These are phyloP conservation scores for Primulina eburnea DNA, from an alignment of 257 asterid genomes.

Conservation along the genomic window DNA sequence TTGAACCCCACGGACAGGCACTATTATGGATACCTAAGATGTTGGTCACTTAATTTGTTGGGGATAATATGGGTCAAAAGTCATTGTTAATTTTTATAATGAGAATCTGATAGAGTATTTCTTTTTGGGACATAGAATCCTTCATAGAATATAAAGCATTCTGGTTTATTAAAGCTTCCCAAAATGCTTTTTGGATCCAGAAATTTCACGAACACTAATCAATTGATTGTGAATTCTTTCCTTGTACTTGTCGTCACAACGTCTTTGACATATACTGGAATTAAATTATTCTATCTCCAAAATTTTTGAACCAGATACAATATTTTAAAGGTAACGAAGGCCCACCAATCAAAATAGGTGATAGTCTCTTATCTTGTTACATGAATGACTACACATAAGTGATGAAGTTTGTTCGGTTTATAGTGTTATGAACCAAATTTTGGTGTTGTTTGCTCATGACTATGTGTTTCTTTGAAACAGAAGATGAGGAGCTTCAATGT, in stretches of 20 bases:
- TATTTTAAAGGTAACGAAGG: no score
- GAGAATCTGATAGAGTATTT: not conserved
- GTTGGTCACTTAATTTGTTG: not conserved
- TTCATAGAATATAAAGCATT: not conserved
- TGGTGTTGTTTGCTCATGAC: slow-evolving; percentile 4
- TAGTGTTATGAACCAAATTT: not conserved
- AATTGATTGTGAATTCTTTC: not conserved
- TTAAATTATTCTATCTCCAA: not conserved
- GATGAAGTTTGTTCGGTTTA: not conserved
- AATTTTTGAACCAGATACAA: not conserved
- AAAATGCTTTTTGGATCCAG: not conserved
- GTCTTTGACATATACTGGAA: not conserved
- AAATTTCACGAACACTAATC: not conserved
- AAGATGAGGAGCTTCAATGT: slow-evolving; percentile 86
- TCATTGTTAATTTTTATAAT: no score
- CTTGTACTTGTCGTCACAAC: not conserved
- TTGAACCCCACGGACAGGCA: not conserved
- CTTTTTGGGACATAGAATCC: not conserved
- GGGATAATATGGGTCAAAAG: not conserved
- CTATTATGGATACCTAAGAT: not conserved
- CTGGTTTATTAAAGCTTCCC: not conserved
- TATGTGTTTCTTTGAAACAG: slow-evolving; percentile 43
- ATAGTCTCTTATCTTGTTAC: not conserved
- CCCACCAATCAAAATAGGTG: not conserved
- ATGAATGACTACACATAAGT: not conserved